Percentiles rank a stretch among this genome's conserved stretches.
Conservation (phyloP, 2,329 filamentous ascomycete species). For the Trichoderma sp. region DNA sequence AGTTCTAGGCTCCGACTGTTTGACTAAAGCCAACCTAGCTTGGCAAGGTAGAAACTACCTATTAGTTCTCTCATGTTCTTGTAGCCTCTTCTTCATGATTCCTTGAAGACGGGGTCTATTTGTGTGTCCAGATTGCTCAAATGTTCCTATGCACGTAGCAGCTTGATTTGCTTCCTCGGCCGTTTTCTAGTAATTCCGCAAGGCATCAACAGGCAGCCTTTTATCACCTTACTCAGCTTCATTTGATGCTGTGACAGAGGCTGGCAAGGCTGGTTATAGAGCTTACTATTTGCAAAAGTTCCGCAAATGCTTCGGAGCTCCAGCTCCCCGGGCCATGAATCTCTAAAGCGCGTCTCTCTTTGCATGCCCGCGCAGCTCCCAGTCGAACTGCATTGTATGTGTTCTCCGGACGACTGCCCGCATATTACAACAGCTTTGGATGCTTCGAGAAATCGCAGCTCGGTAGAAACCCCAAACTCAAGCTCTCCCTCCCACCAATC, state of each 20-base stretch:
- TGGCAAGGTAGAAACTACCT: background rate
- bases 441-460: background rate
- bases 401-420: background rate
- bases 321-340: too few species aligned
- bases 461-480: background rate
- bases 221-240: too few species aligned
- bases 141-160: too few species aligned
- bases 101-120: too few species aligned
- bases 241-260: too few species aligned
- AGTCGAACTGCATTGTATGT: background rate
- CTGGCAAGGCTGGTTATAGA: too few species aligned
- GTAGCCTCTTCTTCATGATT: background rate
- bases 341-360: background rate
- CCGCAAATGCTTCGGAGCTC: too few species aligned
- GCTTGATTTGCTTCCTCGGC: background rate
- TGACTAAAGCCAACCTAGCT: background rate
- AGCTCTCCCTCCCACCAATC: background rate
- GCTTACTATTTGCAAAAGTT: too few species aligned
- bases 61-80: background rate
- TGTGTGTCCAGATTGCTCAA: too few species aligned
- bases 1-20: background rate
- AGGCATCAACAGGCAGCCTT: too few species aligned
- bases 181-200: too few species aligned
- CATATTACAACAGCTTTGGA: background rate
- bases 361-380: background rate